Percentiles rank a stretch among this genome's conserved stretches.
These are phyloP conservation scores for Colletotrichum musicola DNA, from an alignment of 2,329 filamentous ascomycete species.

Conservation along the genomic window DNA sequence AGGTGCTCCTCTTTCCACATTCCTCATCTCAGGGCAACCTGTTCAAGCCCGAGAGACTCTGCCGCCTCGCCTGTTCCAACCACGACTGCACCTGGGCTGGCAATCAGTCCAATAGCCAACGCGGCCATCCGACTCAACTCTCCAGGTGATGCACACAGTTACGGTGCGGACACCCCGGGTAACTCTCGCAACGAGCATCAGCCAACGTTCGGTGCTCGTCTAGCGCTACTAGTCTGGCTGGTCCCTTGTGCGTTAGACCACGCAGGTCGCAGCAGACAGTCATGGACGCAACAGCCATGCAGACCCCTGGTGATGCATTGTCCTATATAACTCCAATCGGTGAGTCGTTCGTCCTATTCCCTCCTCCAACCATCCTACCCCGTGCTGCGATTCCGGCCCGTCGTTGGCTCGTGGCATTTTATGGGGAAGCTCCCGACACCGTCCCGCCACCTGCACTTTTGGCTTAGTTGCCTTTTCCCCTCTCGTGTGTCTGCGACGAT, in stretches of 20 bases:
- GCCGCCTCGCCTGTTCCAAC: neutral
- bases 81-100: slow-evolving; percentile 2
- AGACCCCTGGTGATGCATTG: slow-evolving; percentile 60
- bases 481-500: slow-evolving; percentile 22
- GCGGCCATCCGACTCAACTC: slow-evolving; percentile 3
- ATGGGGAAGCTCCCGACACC: slow-evolving; percentile 44
- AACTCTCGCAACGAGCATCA: slow-evolving; percentile 20
- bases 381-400: slow-evolving; percentile 58
- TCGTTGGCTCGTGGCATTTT: slow-evolving; percentile 59
- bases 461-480: slow-evolving; percentile 26
- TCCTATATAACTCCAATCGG: slow-evolving; percentile 68
- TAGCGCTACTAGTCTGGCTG: slow-evolving; percentile 34
- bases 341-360: slow-evolving; percentile 55
- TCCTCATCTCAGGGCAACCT: neutral
- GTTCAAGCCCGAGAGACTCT: neutral
- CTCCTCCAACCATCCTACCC: slow-evolving; percentile 61
- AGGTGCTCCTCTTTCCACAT: slow-evolving; percentile 8
- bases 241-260: slow-evolving; percentile 40
- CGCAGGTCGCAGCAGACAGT: slow-evolving; percentile 35
- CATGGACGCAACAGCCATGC: slow-evolving; percentile 57
- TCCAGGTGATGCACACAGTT: neutral
- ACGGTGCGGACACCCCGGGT: slow-evolving; percentile 3
- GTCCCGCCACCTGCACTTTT: slow-evolving; percentile 25
- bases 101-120: slow-evolving; percentile 12
- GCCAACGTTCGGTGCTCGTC: slow-evolving; percentile 30